A percentile compares a stretch with the other conserved stretches of the same genome.
These are phyloP conservation scores for Kentomonas sorsogonicus DNA, from an alignment of 208 protist species.

Conservation along the genomic window DNA sequence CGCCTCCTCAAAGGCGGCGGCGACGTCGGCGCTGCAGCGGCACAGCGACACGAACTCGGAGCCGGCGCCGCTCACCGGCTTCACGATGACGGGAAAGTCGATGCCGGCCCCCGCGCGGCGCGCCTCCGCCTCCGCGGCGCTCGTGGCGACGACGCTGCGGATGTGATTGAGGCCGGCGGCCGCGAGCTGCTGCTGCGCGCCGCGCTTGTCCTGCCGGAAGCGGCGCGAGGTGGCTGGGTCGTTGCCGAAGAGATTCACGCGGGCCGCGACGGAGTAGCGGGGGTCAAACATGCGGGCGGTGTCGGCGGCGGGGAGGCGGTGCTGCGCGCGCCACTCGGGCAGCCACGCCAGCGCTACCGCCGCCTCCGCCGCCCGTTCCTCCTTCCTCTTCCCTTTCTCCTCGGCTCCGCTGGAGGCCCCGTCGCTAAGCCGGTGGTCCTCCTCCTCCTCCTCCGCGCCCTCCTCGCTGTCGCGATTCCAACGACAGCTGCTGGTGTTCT, in stretches of 20 bases:
- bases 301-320: no score
- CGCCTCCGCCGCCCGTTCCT: no score
- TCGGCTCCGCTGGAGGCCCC: no score
- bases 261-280: no score
- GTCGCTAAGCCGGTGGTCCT: no score
- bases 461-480: no score
- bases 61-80: conserved; percentile 73
- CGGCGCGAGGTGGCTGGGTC: conserved; percentile 40
- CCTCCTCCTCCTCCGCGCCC: no score
- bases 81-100: conserved; percentile 74
- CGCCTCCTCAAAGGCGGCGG: conserved; percentile 39
- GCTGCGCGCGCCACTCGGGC: no score
- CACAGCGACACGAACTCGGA: conserved; percentile 84
- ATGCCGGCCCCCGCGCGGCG: conserved; percentile 21
- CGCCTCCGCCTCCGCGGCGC: conserved; percentile 22
- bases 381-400: no score
- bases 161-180: conserved; percentile 63
- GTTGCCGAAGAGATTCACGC: conserved; percentile 61
- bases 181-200: conserved; percentile 43
- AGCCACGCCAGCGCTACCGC: no score
- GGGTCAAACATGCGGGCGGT: no score
- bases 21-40: conserved; percentile 39
- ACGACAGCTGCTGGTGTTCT: no score
- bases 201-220: conserved; percentile 63
- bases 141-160: conserved; percentile 33